These are phyloP conservation scores for Berberis vulgaris DNA, from an alignment of 164 flowering plant genomes.

Conservation along the genomic window DNA sequence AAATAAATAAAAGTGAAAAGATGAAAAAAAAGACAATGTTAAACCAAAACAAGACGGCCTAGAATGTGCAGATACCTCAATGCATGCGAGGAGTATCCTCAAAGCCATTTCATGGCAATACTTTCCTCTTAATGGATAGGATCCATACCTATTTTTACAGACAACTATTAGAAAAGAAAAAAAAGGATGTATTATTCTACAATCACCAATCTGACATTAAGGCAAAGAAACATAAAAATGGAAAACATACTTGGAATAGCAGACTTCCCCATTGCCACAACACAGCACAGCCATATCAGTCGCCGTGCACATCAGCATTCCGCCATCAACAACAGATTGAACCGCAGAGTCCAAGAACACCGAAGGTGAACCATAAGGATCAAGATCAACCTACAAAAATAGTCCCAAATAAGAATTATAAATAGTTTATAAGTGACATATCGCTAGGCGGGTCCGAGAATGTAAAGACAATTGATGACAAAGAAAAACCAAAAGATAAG, in stretches of 20 bases:
- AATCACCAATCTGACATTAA: neutral
- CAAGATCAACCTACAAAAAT: conserved; percentile 88
- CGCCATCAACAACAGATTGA: conserved; percentile 93
- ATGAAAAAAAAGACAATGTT: neutral
- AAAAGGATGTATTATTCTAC: conserved; percentile 4
- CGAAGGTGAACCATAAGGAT: conserved; percentile 98
- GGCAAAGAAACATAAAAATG: neutral
- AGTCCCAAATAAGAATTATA: conserved; percentile 1
- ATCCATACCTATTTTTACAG: conserved; percentile 61
- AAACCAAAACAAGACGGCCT: neutral
- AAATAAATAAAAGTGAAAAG: neutral
- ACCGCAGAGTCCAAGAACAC: conserved; percentile 93
- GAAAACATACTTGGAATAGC: conserved; percentile 87
- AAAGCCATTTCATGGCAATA: conserved; percentile 99
- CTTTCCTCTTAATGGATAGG: conserved; percentile 87
- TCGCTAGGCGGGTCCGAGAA: neutral
- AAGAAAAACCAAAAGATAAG: neutral
- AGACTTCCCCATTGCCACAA: conserved; percentile 95
- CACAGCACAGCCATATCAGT: conserved; percentile 99
- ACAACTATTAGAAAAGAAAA: conserved; percentile 4
- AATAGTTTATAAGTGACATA: neutral
- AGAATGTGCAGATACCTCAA: conserved; percentile 53
- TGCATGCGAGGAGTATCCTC: conserved; percentile 88
- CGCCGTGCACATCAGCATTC: conserved; percentile 96
- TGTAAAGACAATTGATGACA: neutral